Evolutionary conservation across 73 alveolate species (phyloP).

Genomic region (Paraurostyla sp.): DNA sequence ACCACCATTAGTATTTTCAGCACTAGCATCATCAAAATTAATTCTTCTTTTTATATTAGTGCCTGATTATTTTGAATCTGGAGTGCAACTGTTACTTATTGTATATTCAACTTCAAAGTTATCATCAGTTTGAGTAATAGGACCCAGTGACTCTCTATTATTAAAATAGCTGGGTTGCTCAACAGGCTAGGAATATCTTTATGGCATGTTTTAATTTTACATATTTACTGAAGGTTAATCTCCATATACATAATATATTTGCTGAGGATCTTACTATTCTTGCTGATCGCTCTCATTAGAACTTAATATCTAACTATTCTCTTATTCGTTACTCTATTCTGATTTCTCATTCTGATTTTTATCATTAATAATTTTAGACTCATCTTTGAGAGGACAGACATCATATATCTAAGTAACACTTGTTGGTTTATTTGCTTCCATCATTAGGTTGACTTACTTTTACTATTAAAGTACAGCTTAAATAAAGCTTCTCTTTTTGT

Average conservation of each 20-base stretch:
- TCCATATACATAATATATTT: conserved; percentile 4
- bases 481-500: conserved; percentile 3
- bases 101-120: conserved; percentile 51
- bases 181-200: background rate
- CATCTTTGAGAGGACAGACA: conserved; percentile 13
- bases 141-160: conserved; percentile 26
- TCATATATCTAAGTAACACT: conserved; percentile 36
- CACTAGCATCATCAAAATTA: conserved; percentile 50
- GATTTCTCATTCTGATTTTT: background rate
- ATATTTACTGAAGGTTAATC: background rate
- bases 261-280: background rate
- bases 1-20: background rate
- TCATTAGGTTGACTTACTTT: background rate
- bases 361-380: background rate
- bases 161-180: background rate
- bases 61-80: background rate
- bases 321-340: background rate
- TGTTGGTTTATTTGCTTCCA: background rate
- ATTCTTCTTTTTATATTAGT: conserved; percentile 49
- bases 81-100: conserved; percentile 40
- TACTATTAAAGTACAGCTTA: background rate
- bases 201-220: background rate
- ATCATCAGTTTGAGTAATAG: conserved; percentile 44
- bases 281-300: background rate
- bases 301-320: background rate